phyloP scores from a whole-genome alignment of 2,329 filamentous ascomycete genomes.

The Penicillium sp. region DNA sequence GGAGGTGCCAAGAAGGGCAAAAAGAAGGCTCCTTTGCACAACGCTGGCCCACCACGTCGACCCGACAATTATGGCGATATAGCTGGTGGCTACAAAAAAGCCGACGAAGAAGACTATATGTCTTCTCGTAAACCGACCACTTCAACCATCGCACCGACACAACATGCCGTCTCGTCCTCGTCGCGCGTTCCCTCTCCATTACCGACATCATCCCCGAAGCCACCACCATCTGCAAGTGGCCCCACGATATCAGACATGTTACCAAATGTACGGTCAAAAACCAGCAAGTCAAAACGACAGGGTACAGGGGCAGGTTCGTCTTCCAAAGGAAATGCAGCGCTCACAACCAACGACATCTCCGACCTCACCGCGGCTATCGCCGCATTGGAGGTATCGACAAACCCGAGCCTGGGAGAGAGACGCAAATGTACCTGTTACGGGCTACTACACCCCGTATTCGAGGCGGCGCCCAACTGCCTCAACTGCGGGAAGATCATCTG shows the following conservation, averaged over 20 bases:
- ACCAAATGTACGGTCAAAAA: conserved; percentile 57
- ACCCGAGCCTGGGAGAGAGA: conserved; percentile 66
- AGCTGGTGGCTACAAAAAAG: conserved; percentile 72
- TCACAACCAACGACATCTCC: conserved; percentile 49
- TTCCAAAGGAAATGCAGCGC: conserved; percentile 46
- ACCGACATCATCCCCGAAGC: conserved; percentile 37
- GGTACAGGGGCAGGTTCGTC: conserved; percentile 63
- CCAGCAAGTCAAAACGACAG: conserved; percentile 66
- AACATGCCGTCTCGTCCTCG: conserved; percentile 43
- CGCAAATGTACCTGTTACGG: conserved; percentile 82
- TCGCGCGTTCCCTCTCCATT: conserved; percentile 44
- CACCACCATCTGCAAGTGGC: conserved; percentile 66
- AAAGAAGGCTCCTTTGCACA: conserved; percentile 62
- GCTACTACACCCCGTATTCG: conserved; percentile 77
- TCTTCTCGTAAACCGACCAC: conserved; percentile 44
- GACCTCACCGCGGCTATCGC: conserved; percentile 76
- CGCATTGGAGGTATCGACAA: conserved; percentile 84
- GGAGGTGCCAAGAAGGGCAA: conserved; percentile 39
- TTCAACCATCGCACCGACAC: conserved; percentile 39
- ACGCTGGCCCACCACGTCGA: conserved; percentile 57
- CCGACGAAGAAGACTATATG: conserved; percentile 68
- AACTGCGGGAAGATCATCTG: conserved; percentile 94
- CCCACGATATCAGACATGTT: conserved; percentile 74
- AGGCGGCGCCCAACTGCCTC: conserved; percentile 89
- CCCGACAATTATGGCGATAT: conserved; percentile 62